Conservation (phyloP, 192 early-diverging fungal genomes). For the Dissophora globulifera region DNA sequence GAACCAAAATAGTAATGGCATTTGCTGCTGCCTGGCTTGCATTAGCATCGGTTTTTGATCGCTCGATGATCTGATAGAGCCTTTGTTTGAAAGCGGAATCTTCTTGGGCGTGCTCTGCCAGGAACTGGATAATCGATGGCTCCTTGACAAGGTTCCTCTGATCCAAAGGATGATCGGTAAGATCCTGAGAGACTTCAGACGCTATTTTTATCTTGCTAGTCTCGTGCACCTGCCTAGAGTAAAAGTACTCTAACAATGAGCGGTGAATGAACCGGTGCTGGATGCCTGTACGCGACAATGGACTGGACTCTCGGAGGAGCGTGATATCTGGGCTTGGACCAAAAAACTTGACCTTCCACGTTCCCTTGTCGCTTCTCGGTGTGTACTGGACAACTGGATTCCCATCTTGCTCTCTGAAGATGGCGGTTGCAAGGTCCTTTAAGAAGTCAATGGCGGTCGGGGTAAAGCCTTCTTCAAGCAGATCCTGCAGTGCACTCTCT, state of each 20-base stretch:
- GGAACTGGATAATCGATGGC: background rate
- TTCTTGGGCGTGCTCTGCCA: background rate
- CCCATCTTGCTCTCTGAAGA: slow-evolving; percentile 4
- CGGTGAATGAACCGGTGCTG: slow-evolving; percentile 17
- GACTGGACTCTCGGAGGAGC: slow-evolving; percentile 11
- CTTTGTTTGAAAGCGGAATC: background rate
- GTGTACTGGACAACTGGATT: background rate
- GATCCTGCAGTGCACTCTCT: background rate
- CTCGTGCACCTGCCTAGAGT: slow-evolving; percentile 7
- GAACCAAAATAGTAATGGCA: slow-evolving; percentile 10
- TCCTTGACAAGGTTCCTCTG: background rate
- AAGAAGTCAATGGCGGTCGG: slow-evolving; percentile 3
- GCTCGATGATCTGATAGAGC: background rate
- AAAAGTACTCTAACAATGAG: slow-evolving; percentile 15
- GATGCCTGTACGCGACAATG: background rate
- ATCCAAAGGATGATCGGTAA: too few relatives aligned
- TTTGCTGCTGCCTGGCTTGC: background rate
- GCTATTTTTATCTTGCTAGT: background rate
- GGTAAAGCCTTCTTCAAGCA: background rate
- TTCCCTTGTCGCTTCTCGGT: background rate
- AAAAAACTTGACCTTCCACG: slow-evolving; percentile 17
- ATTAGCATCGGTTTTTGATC: background rate
- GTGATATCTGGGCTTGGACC: background rate
- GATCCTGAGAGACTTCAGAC: too few relatives aligned
- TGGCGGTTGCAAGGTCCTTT: slow-evolving; percentile 10